Percentiles rank a stretch among this genome's conserved stretches.
Evolutionary conservation across 1,139 yeast genomes (phyloP).

Genomic region (Yamadazyma aaseri): DNA sequence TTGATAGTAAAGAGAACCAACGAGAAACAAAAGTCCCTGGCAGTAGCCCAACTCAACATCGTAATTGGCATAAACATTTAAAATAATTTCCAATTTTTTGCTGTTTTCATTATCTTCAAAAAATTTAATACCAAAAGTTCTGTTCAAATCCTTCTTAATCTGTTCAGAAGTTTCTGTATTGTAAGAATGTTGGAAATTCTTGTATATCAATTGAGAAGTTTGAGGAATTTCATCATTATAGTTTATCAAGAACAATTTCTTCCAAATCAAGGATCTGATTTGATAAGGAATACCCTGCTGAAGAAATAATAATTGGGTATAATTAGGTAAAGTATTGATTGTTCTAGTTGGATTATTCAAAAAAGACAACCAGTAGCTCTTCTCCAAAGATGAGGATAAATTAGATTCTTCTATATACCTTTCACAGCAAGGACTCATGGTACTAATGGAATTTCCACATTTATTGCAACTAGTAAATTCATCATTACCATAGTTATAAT

Average conservation of each 20-base stretch:
- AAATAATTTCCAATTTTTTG: constrained; percentile 50
- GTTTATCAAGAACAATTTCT: constrained; percentile 32
- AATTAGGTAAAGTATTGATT: constrained; percentile 46
- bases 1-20: constrained; percentile 59
- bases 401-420: constrained; percentile 13
- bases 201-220: constrained; percentile 32
- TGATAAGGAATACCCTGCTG: constrained; percentile 44
- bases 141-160: constrained; percentile 58
- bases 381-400: constrained; percentile 31
- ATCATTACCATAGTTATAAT: constrained; percentile 30
- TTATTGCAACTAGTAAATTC: constrained; percentile 35
- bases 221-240: constrained; percentile 33
- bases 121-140: constrained; percentile 57
- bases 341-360: constrained; percentile 46
- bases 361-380: constrained; percentile 46
- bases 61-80: constrained; percentile 66
- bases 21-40: constrained; percentile 67
- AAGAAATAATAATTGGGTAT: constrained; percentile 40
- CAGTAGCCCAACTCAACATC: constrained; percentile 72
- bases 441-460: constrained; percentile 17
- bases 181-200: constrained; percentile 47
- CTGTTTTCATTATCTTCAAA: constrained; percentile 48
- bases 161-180: constrained; percentile 46
- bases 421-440: constrained; percentile 10
- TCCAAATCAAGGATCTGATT: constrained; percentile 39